Evolutionary conservation across 495 filamentous ascomycete genomes (phyloP), one percentile per base, ranked within the genome.

Genomic region (Amniculicola lignicola): DNA sequence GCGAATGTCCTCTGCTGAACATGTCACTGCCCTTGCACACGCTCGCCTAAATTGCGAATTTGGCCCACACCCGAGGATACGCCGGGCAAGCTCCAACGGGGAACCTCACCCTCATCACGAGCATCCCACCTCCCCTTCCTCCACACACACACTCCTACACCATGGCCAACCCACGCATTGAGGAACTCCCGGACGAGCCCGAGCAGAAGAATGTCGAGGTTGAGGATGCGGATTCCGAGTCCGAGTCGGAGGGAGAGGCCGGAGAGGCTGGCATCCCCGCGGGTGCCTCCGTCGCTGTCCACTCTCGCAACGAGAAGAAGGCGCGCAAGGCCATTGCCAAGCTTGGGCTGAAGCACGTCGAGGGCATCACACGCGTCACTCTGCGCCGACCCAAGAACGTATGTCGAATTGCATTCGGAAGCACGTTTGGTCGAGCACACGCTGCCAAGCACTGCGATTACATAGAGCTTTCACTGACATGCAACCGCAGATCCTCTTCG

Each of bases 231-330:
- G 83, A 84, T 61, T 84, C 82, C 69, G 83, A 78, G 78, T 90
- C 86, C 65, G 79, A 81, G 57, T 94, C 82, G 62, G 85, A 86
- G 33, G 67, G 58, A 25, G 70, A 67, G 48, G 65, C 81, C 49
- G 84, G 81, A 55, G 75, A 67, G 35, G 76, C 79, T 63, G 81
- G 78, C 70, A 84, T 95, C 66, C 90, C 91, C 68, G 86, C 83
- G 48, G 92, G 92, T 68, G 88, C 89, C 61, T 79, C 83, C 38
- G 87, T 95, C 70, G 82, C 89, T 52, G 85, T 97, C 65, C 92
- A 97, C 81, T 95, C 88, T 66, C 89, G 93, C 73, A 95, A 95
- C 78, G 94, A 99, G 86, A 99, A 99, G 86, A 99, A 97, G 82
- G 94, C 94, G 50, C 83, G 94, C 71, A 97, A 97, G 80, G 88